Evolutionary conservation across 148 eudicot genomes (phyloP).

Genomic region (Cornus controversa): DNA sequence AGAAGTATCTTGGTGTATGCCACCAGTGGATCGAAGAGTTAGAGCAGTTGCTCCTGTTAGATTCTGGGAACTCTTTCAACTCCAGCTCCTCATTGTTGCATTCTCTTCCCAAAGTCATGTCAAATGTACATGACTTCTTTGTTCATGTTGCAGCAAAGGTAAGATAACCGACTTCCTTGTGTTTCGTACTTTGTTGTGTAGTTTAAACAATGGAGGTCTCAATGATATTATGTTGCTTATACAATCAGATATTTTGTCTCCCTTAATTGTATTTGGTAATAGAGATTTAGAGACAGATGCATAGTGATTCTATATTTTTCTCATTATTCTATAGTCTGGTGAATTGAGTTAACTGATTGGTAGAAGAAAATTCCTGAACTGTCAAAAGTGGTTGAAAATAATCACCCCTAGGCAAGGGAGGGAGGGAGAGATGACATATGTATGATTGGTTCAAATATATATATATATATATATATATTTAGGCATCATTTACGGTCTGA

Average conservation of each 20-base stretch:
- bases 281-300: not conserved
- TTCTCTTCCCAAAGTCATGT: conserved; percentile 90
- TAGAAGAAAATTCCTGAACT: not conserved
- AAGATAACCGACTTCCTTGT: not conserved
- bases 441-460: not conserved
- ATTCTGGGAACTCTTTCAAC: conserved; percentile 56
- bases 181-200: not conserved
- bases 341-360: not conserved
- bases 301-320: not conserved
- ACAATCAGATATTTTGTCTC: not conserved
- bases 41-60: conserved; percentile 77
- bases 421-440: not conserved
- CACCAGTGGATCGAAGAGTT: conserved; percentile 94
- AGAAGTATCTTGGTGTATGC: conserved; percentile 74
- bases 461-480: too few species aligned
- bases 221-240: not conserved
- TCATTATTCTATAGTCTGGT: not conserved
- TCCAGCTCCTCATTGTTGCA: conserved; percentile 66
- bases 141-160: conserved; percentile 99
- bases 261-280: not conserved
- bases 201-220: not conserved
- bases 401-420: not conserved
- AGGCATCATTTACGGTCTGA: not conserved
- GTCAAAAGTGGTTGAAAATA: not conserved
- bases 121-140: conserved; percentile 90